Base-by-base conservation (phyloP, 139 green algal genomes). In the Haematococcus sp. region DNA sequence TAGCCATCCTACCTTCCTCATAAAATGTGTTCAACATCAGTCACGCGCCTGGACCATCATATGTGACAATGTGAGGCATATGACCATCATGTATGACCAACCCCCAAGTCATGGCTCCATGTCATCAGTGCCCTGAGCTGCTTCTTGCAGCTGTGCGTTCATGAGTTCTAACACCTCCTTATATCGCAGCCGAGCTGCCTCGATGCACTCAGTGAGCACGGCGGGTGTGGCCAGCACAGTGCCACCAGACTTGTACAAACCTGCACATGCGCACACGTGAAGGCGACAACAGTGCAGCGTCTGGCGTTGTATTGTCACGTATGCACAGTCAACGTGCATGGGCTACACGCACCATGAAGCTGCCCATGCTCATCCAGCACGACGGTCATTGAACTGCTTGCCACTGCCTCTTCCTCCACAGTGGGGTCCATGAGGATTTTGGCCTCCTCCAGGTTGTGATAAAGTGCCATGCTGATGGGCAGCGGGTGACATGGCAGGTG, bases 341-440 rank as follows among this genome's bases (percentile, higher is more conserved):
- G 40, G 40, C 40, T 49, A 11, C 31, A 43, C 83, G 22, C 58
- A 93, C 86, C 89, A 44, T 94, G 74, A 54, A 95, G 44, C 17
- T 73, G 33, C 0, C 79, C 80, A 1, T 64, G 20, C 5, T 76
- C 79, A 74, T 91, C 82, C 63, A 92, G 9, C 27, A 84, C 77
- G 30, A 87, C 74, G 5, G 61, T 86, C 3, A 93, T 51, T 9
- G 58, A 73, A 4, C 74, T 74, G 25, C 68, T 58, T 54, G 86
- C 68, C 58, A 94, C 71, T 3, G 51, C 54, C 68, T 95, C 88
- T 81, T 94, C 90, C 44, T 92, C 90, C 2, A 74, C 70, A 0
- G 85, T 88, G 2, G 86, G 88, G 55, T 94, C 91, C 22, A 85
- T 79, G 22, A 96, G 69, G 30, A 93, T 11, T 11, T 49, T 49